These are phyloP conservation scores for Fusarium hostae DNA, from an alignment of 2,329 filamentous ascomycete genomes.

Conservation along the genomic window DNA sequence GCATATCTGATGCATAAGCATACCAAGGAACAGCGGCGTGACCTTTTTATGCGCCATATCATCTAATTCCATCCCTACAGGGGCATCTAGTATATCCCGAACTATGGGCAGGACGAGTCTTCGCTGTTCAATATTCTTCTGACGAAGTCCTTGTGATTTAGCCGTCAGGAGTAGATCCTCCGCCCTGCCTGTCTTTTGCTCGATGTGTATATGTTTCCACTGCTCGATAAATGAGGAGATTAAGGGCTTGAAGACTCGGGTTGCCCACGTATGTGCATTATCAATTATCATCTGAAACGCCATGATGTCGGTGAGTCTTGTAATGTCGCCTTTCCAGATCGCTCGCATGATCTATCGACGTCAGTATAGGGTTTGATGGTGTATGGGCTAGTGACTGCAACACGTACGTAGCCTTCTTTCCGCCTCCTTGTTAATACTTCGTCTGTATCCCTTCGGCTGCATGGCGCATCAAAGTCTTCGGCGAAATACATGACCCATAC, in stretches of 20 bases:
- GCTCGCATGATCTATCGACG: slow-evolving; percentile 23
- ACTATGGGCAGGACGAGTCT: neutral
- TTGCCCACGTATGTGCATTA: slow-evolving; percentile 39
- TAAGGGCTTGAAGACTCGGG: slow-evolving; percentile 28
- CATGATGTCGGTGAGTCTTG: slow-evolving; percentile 5
- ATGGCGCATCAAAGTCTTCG: slow-evolving; percentile 10
- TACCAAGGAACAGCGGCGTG: slow-evolving; percentile 16
- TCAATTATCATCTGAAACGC: slow-evolving; percentile 34
- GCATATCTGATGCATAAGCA: slow-evolving; percentile 17
- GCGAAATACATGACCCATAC: slow-evolving; percentile 34
- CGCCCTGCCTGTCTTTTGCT: accelerated
- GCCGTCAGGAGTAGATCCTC: neutral
- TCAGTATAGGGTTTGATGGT: neutral
- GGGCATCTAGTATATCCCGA: slow-evolving; percentile 6
- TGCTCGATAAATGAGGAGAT: slow-evolving; percentile 32
- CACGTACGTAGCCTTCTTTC: slow-evolving; percentile 17
- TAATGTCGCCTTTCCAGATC: slow-evolving; percentile 35
- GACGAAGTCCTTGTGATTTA: neutral
- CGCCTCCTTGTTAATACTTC: neutral
- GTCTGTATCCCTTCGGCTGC: neutral
- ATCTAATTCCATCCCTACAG: neutral
- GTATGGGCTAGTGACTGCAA: accelerated
- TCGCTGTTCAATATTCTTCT: neutral
- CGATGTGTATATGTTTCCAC: slow-evolving; percentile 17
- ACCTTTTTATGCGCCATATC: neutral